phyloP scores from a whole-genome alignment of 768 basidiomycete genomes.

The Kondoa subrosea region DNA sequence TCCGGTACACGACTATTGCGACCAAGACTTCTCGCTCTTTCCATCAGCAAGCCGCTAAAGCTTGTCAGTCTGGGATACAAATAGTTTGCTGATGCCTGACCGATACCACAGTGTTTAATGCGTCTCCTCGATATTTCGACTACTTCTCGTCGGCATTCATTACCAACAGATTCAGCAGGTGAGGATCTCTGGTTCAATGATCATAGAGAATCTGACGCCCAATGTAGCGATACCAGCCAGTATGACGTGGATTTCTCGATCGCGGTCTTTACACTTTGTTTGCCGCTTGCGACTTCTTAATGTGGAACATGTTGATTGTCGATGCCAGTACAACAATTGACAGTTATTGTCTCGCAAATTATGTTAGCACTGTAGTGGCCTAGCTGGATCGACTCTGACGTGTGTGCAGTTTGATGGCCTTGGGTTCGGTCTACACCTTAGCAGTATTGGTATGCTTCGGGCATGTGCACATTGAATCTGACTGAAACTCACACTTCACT shows the following conservation, averaged over 20 bases:
- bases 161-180: background rate
- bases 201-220: no score
- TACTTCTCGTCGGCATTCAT: background rate
- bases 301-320: background rate
- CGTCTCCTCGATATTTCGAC: background rate
- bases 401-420: background rate
- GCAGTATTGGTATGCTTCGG: background rate
- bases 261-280: background rate
- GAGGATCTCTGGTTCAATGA: no score
- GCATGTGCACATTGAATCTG: background rate
- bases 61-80: no score
- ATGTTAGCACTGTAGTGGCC: background rate
- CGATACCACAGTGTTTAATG: background rate
- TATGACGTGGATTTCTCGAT: background rate
- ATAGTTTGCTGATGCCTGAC: no score
- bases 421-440: background rate
- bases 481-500: background rate
- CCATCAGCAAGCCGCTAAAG: background rate
- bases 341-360: background rate
- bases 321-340: background rate
- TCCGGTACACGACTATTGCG: background rate
- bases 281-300: background rate
- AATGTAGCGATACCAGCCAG: background rate
- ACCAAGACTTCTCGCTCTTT: background rate
- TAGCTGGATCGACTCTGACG: background rate